phyloP scores from a whole-genome alignment of 345 rosid species.

The Ceriops tagal region DNA sequence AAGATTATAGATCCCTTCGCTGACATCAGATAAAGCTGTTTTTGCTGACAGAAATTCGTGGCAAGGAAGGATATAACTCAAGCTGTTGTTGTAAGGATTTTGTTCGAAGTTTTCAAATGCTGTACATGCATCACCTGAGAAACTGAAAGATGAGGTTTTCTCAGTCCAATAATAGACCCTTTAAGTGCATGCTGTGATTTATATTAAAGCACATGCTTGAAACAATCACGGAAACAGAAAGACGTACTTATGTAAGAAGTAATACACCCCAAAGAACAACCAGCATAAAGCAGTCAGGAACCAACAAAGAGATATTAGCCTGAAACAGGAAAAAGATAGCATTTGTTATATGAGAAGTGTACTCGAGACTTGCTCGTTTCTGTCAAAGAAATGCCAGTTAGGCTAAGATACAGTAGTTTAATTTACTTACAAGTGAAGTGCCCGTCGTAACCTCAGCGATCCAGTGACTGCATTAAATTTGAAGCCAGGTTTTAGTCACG shows the following conservation, averaged over 20 bases:
- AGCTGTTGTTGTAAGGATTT: constrained; percentile 56
- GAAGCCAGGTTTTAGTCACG: constrained; percentile 3
- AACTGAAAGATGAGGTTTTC: constrained; percentile 31
- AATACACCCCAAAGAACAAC: constrained; percentile 54
- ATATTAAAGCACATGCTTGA: neutral
- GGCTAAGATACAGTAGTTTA: neutral
- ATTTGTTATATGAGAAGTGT: neutral
- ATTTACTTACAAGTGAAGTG: constrained; percentile 41
- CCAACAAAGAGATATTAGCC: constrained; percentile 59
- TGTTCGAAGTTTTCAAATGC: constrained; percentile 53
- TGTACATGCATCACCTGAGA: constrained; percentile 53
- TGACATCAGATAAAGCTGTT: constrained; percentile 39
- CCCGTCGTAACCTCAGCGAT: constrained; percentile 34
- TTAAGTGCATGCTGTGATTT: neutral
- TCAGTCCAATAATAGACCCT: neutral
- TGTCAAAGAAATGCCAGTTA: neutral
- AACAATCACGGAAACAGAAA: neutral
- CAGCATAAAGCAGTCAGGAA: constrained; percentile 56
- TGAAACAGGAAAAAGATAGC: constrained; percentile 12
- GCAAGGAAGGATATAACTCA: constrained; percentile 68
- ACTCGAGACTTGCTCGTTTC: neutral
- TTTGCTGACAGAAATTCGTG: constrained; percentile 48
- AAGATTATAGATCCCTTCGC: constrained; percentile 47
- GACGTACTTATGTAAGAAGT: constrained; percentile 51
- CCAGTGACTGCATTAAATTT: constrained; percentile 45